Evolutionary conservation across 2,329 filamentous ascomycete species (phyloP).

Genomic region (Penicillium paneum): DNA sequence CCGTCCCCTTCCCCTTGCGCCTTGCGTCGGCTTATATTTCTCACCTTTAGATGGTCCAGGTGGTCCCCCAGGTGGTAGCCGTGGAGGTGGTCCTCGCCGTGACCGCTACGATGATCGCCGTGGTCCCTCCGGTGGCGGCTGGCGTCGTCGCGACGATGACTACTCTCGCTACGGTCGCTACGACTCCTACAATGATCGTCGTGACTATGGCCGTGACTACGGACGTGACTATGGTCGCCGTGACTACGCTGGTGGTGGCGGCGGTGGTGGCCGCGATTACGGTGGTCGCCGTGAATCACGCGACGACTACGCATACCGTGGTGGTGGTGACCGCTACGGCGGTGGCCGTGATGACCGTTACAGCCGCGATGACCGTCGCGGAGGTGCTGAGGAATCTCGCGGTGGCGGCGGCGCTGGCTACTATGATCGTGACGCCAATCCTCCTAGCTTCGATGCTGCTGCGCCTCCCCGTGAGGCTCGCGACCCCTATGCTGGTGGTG

Average conservation of each 20-base stretch:
- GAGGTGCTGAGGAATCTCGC: slow-evolving; percentile 46
- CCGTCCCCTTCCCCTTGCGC: background rate
- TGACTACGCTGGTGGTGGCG: slow-evolving; percentile 44
- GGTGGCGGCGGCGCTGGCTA: slow-evolving; percentile 39
- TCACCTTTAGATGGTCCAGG: slow-evolving; percentile 34
- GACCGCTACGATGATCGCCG: slow-evolving; percentile 54
- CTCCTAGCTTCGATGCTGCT: slow-evolving; percentile 45
- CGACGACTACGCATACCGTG: slow-evolving; percentile 46
- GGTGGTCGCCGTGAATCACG: slow-evolving; percentile 43
- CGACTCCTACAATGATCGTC: slow-evolving; percentile 54
- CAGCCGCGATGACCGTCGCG: slow-evolving; percentile 43
- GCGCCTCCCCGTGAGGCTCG: slow-evolving; percentile 36
- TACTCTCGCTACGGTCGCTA: slow-evolving; percentile 45
- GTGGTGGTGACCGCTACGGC: slow-evolving; percentile 43
- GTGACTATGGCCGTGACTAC: slow-evolving; percentile 61
- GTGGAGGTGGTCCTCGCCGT: slow-evolving; percentile 44
- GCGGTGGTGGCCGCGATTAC: slow-evolving; percentile 50
- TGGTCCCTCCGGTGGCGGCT: slow-evolving; percentile 50
- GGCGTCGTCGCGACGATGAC: slow-evolving; percentile 45
- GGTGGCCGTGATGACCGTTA: slow-evolving; percentile 50
- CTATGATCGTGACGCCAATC: slow-evolving; percentile 54
- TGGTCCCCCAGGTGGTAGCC: slow-evolving; percentile 40
- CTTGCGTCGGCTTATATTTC: background rate
- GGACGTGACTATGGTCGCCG: slow-evolving; percentile 62
- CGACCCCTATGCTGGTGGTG: slow-evolving; percentile 30